phyloP scores from a whole-genome alignment of 2,329 filamentous ascomycete genomes.

The Neurospora sp. region DNA sequence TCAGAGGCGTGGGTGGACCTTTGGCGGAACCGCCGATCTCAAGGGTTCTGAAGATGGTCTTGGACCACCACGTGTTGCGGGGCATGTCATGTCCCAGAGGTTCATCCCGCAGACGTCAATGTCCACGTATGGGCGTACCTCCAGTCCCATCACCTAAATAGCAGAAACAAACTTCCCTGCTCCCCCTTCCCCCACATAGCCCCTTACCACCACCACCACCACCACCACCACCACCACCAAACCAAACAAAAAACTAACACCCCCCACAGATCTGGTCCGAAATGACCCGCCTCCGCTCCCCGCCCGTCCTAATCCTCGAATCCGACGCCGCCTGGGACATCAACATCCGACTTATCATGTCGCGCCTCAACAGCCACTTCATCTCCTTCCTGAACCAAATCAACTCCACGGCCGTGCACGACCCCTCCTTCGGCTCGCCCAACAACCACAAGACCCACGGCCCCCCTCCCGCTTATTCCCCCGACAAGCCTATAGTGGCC shows the following conservation, averaged over 20 bases:
- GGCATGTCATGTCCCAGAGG: conserved; percentile 70
- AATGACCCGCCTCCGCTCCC: conserved; percentile 14
- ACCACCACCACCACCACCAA: not conserved
- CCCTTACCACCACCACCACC: too few relatives aligned
- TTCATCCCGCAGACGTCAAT: conserved; percentile 97
- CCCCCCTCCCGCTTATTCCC: not conserved
- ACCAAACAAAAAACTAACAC: not conserved
- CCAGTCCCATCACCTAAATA: not conserved
- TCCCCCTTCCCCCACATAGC: too few relatives aligned
- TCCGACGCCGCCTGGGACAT: conserved; percentile 22
- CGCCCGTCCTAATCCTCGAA: conserved; percentile 20
- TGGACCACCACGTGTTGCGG: conserved; percentile 62
- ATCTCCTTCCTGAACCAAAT: conserved; percentile 11
- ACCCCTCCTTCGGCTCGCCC: conserved; percentile 2
- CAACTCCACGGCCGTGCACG: conserved; percentile 8
- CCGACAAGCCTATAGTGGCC: not conserved
- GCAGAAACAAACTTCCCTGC: not conserved
- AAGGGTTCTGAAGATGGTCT: conserved; percentile 59
- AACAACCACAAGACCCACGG: not conserved
- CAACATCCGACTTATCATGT: conserved; percentile 18
- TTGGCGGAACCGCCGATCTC: conserved; percentile 51
- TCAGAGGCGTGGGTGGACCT: too few relatives aligned
- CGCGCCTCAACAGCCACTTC: conserved; percentile 16
- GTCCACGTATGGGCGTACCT: conserved; percentile 73
- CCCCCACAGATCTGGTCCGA: conserved; percentile 18